Evolutionary conservation across 164 flowering plant species (phyloP), one percentile per base, ranked within the genome.

Genomic region (Brasenia schreberi): DNA sequence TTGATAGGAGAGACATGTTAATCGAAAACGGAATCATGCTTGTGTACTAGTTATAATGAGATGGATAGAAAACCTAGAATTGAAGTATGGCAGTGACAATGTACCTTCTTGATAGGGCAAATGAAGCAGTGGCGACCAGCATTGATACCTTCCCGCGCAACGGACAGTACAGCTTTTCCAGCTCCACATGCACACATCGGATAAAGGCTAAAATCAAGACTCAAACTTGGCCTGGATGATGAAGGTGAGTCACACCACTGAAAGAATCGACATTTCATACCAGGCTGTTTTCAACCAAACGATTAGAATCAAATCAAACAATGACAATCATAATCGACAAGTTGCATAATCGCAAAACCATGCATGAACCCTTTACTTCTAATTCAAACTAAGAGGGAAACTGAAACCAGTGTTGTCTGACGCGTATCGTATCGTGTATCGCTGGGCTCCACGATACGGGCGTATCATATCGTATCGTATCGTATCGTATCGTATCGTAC

Each of bases 31-130:
- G 39, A 33, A 33, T 33, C 39, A 33, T 33, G 39, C 4, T 33
- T 33, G 39, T 33, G 39, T 33, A 33, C 39, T 1, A 33, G 39
- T 33, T 33, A 33, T 33, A 33, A 33, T 33, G 39, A 33, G 39
- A 33, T 1, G 9, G 56, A 49, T 1, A 49, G 56, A 49, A 49
- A 49, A 49, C 56, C 14, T 9, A 16, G 56, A 49, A 49, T 1
- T 6, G 56, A 0, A 49, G 39, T 33, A 33, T 33, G 39, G 39
- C 1, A 49, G 9, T 9, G 56, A 49, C 2, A 18, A 18, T 61
- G 63, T 63, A 79, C 87, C 84, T 70, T 78, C 62, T 59, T 66
- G 3, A 83, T 66, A 6, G 76, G 77, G 72, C 87, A 83, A 19
- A 61, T 77, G 64, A 77, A 79, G 64, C 39, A 79, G 19, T 53